These are phyloP conservation scores for Aquilaria sinensis DNA, from an alignment of 345 rosid species.

Conservation along the genomic window DNA sequence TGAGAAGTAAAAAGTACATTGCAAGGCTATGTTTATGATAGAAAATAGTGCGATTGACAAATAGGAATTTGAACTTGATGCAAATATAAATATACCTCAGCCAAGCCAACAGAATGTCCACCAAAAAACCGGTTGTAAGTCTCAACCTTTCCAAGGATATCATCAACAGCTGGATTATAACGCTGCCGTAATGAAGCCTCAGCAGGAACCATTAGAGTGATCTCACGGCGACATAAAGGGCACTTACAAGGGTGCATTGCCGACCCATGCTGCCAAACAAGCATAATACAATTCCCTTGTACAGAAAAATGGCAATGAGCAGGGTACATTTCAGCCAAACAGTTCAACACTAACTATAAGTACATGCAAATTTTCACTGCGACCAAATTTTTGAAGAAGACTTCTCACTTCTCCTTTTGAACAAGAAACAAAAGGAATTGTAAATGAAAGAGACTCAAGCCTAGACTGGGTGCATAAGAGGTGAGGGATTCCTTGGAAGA, in stretches of 20 bases:
- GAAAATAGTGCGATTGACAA: not conserved
- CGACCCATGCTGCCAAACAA: slow-evolving; percentile 77
- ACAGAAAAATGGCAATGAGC: not conserved
- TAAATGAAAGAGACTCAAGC: too few relatives aligned
- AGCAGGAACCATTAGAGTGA: slow-evolving; percentile 70
- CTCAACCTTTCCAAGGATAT: slow-evolving; percentile 47
- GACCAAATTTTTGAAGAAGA: too few relatives aligned
- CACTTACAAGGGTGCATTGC: slow-evolving; percentile 71
- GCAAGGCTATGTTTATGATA: too few relatives aligned
- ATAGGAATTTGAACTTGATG: slow-evolving; percentile 4
- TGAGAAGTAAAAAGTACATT: too few relatives aligned
- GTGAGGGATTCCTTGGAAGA: too few relatives aligned
- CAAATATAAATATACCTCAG: slow-evolving; percentile 44
- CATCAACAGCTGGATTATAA: slow-evolving; percentile 32
- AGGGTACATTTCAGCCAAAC: slow-evolving; percentile 3
- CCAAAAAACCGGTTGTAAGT: slow-evolving; percentile 74
- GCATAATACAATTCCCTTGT: slow-evolving; percentile 78
- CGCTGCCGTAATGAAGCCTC: slow-evolving; percentile 51
- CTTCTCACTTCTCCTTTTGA: too few relatives aligned
- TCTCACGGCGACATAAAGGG: slow-evolving; percentile 82
- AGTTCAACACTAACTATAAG: not conserved
- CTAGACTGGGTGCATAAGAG: too few relatives aligned
- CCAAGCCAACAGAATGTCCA: slow-evolving; percentile 35
- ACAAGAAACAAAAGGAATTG: too few relatives aligned
- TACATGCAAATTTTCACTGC: too few relatives aligned